These are phyloP conservation scores for Balakata baccata DNA, from an alignment of 345 rosid species.

Conservation along the genomic window DNA sequence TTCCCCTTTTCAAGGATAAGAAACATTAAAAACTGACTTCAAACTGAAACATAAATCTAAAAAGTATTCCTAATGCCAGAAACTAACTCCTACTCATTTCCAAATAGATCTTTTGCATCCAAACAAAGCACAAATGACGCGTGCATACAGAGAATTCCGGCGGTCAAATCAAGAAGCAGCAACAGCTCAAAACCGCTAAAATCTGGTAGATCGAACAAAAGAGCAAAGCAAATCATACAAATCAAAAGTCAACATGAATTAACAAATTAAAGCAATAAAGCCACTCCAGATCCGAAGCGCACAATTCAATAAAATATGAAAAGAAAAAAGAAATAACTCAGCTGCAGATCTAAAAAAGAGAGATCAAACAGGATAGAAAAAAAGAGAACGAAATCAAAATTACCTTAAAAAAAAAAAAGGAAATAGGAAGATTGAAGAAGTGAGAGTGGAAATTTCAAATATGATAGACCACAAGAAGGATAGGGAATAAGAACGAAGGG, in stretches of 20 bases:
- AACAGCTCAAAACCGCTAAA: neutral
- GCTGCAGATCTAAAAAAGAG: neutral
- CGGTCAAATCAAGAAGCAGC: conserved; percentile 1
- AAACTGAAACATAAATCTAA: neutral
- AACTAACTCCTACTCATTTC: too few species aligned
- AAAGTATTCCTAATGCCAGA: neutral
- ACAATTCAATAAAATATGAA: neutral
- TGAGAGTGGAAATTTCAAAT: neutral
- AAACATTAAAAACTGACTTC: too few species aligned
- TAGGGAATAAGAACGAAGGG: neutral
- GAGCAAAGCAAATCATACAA: neutral
- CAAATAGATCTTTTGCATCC: neutral
- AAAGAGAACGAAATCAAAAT: neutral
- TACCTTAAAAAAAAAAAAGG: neutral
- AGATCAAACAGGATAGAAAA: neutral
- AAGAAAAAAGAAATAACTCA: neutral
- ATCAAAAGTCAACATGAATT: neutral
- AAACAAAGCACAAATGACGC: neutral
- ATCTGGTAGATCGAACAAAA: conserved; percentile 26
- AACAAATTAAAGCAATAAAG: neutral
- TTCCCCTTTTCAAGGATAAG: neutral
- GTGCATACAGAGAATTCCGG: neutral
- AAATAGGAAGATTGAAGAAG: neutral
- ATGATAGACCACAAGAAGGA: neutral
- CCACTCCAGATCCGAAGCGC: neutral